phyloP scores from a whole-genome alignment of 140 eudicot species.

The Ambrosia hybrid region DNA sequence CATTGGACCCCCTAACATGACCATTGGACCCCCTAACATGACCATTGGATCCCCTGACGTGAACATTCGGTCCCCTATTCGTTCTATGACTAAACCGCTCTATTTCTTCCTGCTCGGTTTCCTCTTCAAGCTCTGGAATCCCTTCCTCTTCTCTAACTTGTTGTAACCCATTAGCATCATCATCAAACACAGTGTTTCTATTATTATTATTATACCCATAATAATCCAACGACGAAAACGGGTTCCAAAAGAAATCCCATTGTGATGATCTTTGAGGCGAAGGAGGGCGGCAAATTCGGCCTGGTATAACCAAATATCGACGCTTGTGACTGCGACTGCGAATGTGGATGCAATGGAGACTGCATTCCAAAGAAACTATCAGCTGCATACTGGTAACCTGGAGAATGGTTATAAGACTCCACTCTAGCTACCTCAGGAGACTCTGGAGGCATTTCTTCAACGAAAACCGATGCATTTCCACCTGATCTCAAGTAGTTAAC shows the following conservation, averaged over 20 bases:
- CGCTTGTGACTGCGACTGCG: conserved; percentile 28
- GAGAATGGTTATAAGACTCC: conserved; percentile 37
- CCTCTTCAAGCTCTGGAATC: conserved; percentile 94
- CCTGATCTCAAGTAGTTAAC: conserved; percentile 59
- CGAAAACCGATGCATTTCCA: conserved; percentile 68
- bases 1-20: conserved; percentile 11
- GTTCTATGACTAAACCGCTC: conserved; percentile 29
- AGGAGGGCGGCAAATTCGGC: conserved; percentile 60
- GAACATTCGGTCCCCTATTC: conserved; percentile 13
- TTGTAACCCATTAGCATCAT: conserved; percentile 65
- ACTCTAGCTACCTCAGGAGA: conserved; percentile 73
- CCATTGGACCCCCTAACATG: conserved; percentile 11
- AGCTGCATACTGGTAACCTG: conserved; percentile 71
- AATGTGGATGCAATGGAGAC: conserved; percentile 31
- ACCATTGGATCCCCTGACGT: conserved; percentile 13
- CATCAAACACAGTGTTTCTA: conserved; percentile 57
- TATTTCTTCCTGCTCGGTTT: conserved; percentile 79
- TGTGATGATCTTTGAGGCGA: conserved; percentile 79
- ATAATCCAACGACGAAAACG: conserved; percentile 83
- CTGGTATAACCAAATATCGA: conserved; percentile 57
- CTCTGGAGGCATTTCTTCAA: conserved; percentile 76
- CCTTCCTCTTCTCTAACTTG: conserved; percentile 98
- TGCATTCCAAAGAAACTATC: conserved; percentile 77
- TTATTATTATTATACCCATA: conserved; percentile 74
- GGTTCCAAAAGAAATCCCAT: conserved; percentile 98